Evolutionary conservation across 2,329 filamentous ascomycete species (phyloP), one percentile per base, ranked within the genome.

Genomic region (Microdochium nivale): DNA sequence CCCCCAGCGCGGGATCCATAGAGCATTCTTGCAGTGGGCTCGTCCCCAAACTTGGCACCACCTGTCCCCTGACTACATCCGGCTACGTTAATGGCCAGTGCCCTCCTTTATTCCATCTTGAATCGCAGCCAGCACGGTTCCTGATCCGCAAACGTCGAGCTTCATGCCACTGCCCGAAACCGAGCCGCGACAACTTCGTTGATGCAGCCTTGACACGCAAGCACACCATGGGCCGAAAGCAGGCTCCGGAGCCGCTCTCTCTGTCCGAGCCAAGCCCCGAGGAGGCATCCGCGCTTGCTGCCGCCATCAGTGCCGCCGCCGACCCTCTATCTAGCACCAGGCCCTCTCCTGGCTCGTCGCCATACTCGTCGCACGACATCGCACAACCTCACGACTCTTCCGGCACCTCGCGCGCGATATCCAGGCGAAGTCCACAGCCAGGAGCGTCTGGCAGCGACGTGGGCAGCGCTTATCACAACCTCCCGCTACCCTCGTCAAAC

Each of bases 191-290:
- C 19, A 16, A 24, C 40, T 3, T 23, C 40, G 40, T 24, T 30
- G 27, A 44, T 44, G 40, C 40, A 23, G 40, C 40, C 40, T 44
- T 44, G 40, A 44, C 40, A 24, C 40, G 40, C 3, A 21, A 21
- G 7, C 56, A 53, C 56, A 67, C 54, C 58, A 81, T 81, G 78
- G 77, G 73, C 69, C 79, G 78, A 66, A 82, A 80, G 68, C 69
- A 75, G 62, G 76, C 73, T 67, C 79, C 78, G 58, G 74, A 80
- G 71, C 78, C 79, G 68, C 73, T 81, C 68, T 68, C 73, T 64
- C 71, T 81, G 67, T 69, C 71, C 61, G 71, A 71, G 40, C 40
- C 40, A 44, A 44, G 40, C 21, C 40, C 40, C 58, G 65, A 67
- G 57, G 62, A 66, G 53, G 63, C 64, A 56, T 63, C 61, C 49